Evolutionary conservation across 495 filamentous ascomycete genomes (phyloP), one percentile per base, ranked within the genome.

Genomic region (Trichoderma asperelloides): DNA sequence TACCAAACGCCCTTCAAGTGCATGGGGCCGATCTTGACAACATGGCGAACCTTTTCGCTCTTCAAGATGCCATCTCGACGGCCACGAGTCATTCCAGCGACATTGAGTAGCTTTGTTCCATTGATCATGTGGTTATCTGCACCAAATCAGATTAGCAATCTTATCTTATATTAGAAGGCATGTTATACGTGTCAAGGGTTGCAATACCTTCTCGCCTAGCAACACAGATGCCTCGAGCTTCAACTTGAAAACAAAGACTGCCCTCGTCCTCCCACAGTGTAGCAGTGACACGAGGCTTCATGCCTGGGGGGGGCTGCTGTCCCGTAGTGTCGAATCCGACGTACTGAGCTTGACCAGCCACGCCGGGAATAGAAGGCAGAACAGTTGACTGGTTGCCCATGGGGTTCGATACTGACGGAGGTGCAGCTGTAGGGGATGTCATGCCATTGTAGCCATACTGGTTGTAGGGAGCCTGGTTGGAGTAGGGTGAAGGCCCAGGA

Each of bases 91-190:
- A 98, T 98, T 2, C 95, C 94, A 23, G 95, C 95, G 23, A 98
- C 95, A 69, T 98, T 98, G 62, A 98, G 80, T 65, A 98, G 79
- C 76, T 98, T 98, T 4, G 95, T 98, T 11, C 95, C 95, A 72
- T 98, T 98, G 77, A 98, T 97, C 93, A 98, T 97, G 72, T 96
- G 91, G 75, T 98, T 98, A 71, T 98, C 95, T 96, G 73, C n/a
- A 28, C 67, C 62, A 66, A 21, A 49, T 60, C 33, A 64, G 65
- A 70, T 75, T 15, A 74, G 73, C 65, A n/a, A 64, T 51, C 60
- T 65, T 64, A 23, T 40, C 62, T 23, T 66, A 25, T 21, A 41
- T 25, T 21, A n/a, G 43, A 3, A 18, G 27, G 40, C 55, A 27
- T 57, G 41, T 23, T 23, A 6, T n/a, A 27, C 16, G 9, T 37